Percentiles rank a stretch among this genome's conserved stretches.
Conservation (phyloP, 2,329 filamentous ascomycete species). For the Hypoxylon sp. region DNA sequence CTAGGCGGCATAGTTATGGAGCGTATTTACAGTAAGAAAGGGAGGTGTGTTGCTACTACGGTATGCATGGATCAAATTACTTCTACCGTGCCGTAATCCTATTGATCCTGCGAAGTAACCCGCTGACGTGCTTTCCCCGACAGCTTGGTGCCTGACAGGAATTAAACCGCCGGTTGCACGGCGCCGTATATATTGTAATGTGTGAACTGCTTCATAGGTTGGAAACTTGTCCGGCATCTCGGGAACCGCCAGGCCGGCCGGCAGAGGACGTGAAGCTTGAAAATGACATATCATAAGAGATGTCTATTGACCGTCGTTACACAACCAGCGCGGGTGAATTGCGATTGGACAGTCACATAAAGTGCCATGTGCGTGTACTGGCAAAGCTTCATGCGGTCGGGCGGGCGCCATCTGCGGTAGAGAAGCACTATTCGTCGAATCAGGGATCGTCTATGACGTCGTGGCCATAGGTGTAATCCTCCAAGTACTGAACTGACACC, state of each 20-base stretch:
- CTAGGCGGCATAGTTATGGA: constrained; percentile 13
- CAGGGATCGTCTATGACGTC: constrained; percentile 27
- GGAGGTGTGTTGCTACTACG: constrained; percentile 10
- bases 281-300: constrained; percentile 10
- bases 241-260: constrained; percentile 1
- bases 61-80: constrained; percentile 40
- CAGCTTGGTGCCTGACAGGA: constrained; percentile 31
- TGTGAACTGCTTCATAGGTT: constrained; percentile 15
- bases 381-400: constrained; percentile 6
- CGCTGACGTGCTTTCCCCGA: constrained; percentile 26
- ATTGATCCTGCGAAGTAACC: constrained; percentile 40
- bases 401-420: constrained; percentile 36
- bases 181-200: neutral
- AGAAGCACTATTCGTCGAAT: constrained; percentile 16
- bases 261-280: constrained; percentile 6
- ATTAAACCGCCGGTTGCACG: constrained; percentile 26
- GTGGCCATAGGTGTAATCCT: constrained; percentile 24
- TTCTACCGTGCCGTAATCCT: constrained; percentile 35
- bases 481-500: constrained; percentile 20
- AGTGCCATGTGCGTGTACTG: constrained; percentile 3
- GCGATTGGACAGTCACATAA: constrained; percentile 13
- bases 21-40: constrained; percentile 16
- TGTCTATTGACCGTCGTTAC: neutral
- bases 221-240: neutral
- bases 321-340: neutral